phyloP scores from a whole-genome alignment of 2,329 filamentous ascomycete species.

The Aspergillus jensenii region DNA sequence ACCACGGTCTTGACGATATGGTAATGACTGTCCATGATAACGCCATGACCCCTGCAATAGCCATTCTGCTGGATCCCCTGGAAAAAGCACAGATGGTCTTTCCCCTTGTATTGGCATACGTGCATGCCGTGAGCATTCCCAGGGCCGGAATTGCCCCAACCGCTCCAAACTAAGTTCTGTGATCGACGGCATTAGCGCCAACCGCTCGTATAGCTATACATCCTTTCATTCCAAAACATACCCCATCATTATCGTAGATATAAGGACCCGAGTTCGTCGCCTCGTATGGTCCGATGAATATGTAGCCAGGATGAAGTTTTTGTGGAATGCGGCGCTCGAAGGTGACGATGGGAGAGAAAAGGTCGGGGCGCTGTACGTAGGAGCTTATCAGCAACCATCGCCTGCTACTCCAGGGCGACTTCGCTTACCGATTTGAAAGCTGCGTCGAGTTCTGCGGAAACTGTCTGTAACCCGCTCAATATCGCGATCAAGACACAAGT shows the following conservation, averaged over 20 bases:
- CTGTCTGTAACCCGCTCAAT: conserved; percentile 17
- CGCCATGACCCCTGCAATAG: conserved; percentile 52
- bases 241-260: conserved; percentile 53
- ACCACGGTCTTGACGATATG: conserved; percentile 49
- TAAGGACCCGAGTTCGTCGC: conserved; percentile 51
- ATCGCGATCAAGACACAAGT: conserved; percentile 19
- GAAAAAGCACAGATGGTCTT: conserved; percentile 54
- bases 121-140: conserved; percentile 50
- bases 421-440: conserved; percentile 39
- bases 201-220: background rate
- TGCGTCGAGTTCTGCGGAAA: conserved; percentile 30
- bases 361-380: conserved; percentile 34
- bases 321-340: conserved; percentile 29
- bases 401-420: background rate
- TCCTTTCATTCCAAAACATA: conserved; percentile 20
- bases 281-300: conserved; percentile 53
- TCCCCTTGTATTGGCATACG: conserved; percentile 50
- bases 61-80: conserved; percentile 53
- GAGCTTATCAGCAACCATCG: background rate
- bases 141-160: conserved; percentile 50
- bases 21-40: conserved; percentile 54
- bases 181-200: background rate
- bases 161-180: conserved; percentile 52
- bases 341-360: conserved; percentile 37
- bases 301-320: conserved; percentile 48